phyloP scores from a whole-genome alignment of 1,284 basidiomycete genomes.

The Singerocomus inundabilis region DNA sequence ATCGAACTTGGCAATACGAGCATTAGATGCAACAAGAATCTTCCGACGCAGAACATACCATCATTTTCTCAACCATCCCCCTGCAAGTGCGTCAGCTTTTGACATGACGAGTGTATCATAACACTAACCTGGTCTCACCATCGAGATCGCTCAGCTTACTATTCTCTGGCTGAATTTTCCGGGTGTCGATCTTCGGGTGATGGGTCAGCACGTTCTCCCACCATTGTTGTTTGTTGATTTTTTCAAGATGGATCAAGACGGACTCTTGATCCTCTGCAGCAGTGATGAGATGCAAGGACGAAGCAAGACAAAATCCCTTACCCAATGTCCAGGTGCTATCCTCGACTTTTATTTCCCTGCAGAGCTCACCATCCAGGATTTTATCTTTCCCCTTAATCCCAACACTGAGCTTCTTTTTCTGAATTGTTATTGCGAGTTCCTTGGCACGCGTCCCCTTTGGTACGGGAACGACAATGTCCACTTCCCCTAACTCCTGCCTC shows the following conservation, averaged over 20 bases:
- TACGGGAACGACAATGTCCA: slow-evolving; percentile 82
- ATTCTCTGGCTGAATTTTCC: slow-evolving; percentile 94
- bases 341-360: slow-evolving; percentile 91
- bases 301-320: slow-evolving; percentile 32
- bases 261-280: slow-evolving; percentile 73
- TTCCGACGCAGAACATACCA: slow-evolving; percentile 62
- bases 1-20: slow-evolving; percentile 68
- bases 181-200: slow-evolving; percentile 96
- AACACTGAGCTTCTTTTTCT: slow-evolving; percentile 81
- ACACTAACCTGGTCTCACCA: slow-evolving; percentile 76
- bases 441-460: slow-evolving; percentile 83
- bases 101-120: not conserved
- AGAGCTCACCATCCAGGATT: slow-evolving; percentile 89
- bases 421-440: slow-evolving; percentile 75
- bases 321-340: slow-evolving; percentile 98
- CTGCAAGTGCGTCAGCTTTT: slow-evolving; percentile 41
- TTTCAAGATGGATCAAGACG: slow-evolving; percentile 83
- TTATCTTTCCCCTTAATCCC: slow-evolving; percentile 84
- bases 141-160: slow-evolving; percentile 97
- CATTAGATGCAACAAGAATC: slow-evolving; percentile 7
- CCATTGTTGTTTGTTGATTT: slow-evolving; percentile 87
- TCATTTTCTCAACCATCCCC: slow-evolving; percentile 99
- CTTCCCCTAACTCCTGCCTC: slow-evolving; percentile 87
- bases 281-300: slow-evolving; percentile 8
- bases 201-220: slow-evolving; percentile 97